Conservation (phyloP, 2,329 filamentous ascomycete genomes). For the Chrysosphaeria jannelii region DNA sequence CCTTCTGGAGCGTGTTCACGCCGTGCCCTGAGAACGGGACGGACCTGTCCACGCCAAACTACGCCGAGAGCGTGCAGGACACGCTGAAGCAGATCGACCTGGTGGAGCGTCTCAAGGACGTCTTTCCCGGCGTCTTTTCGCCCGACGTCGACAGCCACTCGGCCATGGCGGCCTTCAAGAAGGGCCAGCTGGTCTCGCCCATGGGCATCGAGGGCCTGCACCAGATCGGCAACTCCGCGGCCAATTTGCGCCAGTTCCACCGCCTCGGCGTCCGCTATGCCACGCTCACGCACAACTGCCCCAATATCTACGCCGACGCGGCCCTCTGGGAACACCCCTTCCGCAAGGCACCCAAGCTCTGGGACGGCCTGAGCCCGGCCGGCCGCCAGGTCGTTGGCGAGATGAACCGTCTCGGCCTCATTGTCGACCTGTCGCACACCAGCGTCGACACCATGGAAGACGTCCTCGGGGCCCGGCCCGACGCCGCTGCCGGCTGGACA, state of each 20-base stretch:
- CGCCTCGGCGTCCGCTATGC: conserved; percentile 59
- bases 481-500: conserved; percentile 22
- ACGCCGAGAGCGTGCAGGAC: conserved; percentile 19
- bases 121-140: conserved; percentile 42
- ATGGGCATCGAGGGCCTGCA: conserved; percentile 69
- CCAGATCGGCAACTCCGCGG: conserved; percentile 64
- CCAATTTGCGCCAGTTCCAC: conserved; percentile 47
- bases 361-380: conserved; percentile 39
- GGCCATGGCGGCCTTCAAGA: conserved; percentile 26
- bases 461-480: conserved; percentile 28
- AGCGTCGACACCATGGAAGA: conserved; percentile 62
- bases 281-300: conserved; percentile 79
- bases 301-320: conserved; percentile 69
- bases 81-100: conserved; percentile 53
- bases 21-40: conserved; percentile 42
- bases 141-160: conserved; percentile 24
- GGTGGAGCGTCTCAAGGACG: conserved; percentile 27
- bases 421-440: conserved; percentile 64
- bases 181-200: conserved; percentile 41
- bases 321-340: conserved; percentile 29
- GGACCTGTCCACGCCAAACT: conserved; percentile 46
- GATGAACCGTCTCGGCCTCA: conserved; percentile 86
- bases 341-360: conserved; percentile 23
- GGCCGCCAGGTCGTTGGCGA: conserved; percentile 45
- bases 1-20: conserved; percentile 80